phyloP scores from a whole-genome alignment of 2,329 filamentous ascomycete genomes.

The Karstenula rhodostoma region DNA sequence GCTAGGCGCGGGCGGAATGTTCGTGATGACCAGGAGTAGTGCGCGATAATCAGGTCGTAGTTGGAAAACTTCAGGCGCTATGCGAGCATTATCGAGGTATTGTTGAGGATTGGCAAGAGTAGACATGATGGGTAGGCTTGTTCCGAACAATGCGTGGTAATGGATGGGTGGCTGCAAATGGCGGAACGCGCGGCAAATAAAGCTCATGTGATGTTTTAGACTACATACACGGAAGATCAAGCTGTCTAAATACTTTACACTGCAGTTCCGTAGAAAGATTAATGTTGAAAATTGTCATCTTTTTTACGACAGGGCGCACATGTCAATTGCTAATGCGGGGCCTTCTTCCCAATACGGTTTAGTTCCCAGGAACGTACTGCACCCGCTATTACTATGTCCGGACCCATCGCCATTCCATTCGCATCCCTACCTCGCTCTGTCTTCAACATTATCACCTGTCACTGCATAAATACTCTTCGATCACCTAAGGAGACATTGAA shows the following conservation, averaged over 20 bases:
- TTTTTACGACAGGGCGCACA: background rate
- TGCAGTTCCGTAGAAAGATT: background rate
- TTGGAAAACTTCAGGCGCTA: constrained; percentile 37
- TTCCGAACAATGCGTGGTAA: background rate
- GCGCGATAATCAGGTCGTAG: constrained; percentile 51
- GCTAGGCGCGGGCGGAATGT: constrained; percentile 43
- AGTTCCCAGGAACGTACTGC: background rate
- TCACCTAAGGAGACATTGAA: too few species aligned
- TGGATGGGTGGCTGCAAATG: background rate
- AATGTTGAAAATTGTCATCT: background rate
- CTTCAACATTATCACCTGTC: too few species aligned
- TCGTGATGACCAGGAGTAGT: constrained; percentile 45
- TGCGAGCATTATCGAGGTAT: constrained; percentile 1
- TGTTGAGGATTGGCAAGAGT: constrained; percentile 3
- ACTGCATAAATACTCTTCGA: too few species aligned
- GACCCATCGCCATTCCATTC: background rate
- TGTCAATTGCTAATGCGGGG: background rate
- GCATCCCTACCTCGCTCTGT: too few species aligned
- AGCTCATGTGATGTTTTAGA: background rate
- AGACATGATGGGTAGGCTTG: background rate
- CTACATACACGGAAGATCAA: background rate
- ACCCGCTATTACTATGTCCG: background rate
- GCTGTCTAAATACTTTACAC: background rate
- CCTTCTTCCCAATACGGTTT: background rate
- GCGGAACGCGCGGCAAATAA: background rate